phyloP scores from a whole-genome alignment of 768 basidiomycete genomes.

The Floccularia luteovirens region DNA sequence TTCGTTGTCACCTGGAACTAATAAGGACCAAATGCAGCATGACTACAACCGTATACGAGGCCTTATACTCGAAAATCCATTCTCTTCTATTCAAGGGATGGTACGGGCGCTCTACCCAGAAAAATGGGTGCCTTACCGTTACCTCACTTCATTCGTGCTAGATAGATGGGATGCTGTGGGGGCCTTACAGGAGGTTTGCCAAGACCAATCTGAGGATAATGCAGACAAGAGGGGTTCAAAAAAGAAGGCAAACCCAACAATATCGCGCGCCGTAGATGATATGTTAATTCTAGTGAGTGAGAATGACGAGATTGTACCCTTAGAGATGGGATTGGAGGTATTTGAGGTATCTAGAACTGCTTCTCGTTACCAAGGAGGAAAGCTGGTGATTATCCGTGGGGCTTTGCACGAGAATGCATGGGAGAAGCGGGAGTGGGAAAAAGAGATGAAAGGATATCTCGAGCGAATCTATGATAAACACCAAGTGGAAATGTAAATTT shows the following conservation, averaged over 20 bases:
- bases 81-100: conserved; percentile 39
- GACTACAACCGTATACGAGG: conserved; percentile 17
- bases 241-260: conserved; percentile 2
- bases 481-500: no score
- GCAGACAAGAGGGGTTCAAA: neutral
- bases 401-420: conserved; percentile 16
- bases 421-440: conserved; percentile 9
- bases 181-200: neutral
- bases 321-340: conserved; percentile 23
- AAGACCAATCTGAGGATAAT: neutral
- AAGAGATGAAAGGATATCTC: conserved; percentile 10
- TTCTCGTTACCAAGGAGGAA: neutral
- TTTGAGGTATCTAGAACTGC: conserved; percentile 1
- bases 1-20: neutral
- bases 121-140: conserved; percentile 40
- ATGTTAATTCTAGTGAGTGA: conserved; percentile 31
- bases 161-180: conserved; percentile 39
- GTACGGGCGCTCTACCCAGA: conserved; percentile 38
- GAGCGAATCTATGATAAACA: conserved; percentile 1
- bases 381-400: conserved; percentile 17
- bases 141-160: conserved; percentile 32
- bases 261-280: conserved; percentile 11
- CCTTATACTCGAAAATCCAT: conserved; percentile 42
- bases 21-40: neutral
- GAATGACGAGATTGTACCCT: conserved; percentile 39